Percentiles rank a stretch among this genome's conserved stretches.
These are phyloP conservation scores for Rhododendron vialii DNA, from an alignment of 148 eudicot species.

Conservation along the genomic window DNA sequence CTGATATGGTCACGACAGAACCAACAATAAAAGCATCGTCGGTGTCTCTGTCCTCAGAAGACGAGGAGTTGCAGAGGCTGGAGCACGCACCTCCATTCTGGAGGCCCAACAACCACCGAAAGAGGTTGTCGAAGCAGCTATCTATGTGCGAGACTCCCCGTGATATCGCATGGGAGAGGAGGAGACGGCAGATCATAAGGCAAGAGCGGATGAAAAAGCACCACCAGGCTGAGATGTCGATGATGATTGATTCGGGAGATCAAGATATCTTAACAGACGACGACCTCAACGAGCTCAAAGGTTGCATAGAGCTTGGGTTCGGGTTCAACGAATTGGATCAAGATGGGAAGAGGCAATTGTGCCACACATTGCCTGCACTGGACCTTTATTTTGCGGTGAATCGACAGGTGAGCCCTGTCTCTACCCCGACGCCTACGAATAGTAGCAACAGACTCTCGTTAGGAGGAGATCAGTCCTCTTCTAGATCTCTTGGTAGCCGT, in stretches of 20 bases:
- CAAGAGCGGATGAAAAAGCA: constrained; percentile 31
- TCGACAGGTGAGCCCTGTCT: constrained; percentile 52
- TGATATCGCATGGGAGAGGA: constrained; percentile 73
- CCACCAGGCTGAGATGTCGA: neutral
- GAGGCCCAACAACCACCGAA: constrained; percentile 23
- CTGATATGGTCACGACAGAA: neutral
- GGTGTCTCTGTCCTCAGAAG: constrained; percentile 16
- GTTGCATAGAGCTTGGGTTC: constrained; percentile 77
- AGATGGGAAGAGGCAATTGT: constrained; percentile 26
- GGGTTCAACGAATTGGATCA: constrained; percentile 71
- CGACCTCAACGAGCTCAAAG: constrained; percentile 72
- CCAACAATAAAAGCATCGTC: neutral
- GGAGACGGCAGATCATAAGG: constrained; percentile 47
- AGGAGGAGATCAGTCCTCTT: neutral
- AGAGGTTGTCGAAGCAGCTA: constrained; percentile 55
- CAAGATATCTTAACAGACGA: constrained; percentile 32
- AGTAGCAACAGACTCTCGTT: constrained; percentile 15
- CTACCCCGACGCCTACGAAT: constrained; percentile 33
- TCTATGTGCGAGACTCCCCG: constrained; percentile 62
- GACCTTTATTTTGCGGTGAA: constrained; percentile 85
- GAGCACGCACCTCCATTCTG: constrained; percentile 57
- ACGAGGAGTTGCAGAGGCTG: constrained; percentile 43
- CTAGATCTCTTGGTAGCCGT: constrained; percentile 21
- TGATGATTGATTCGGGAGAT: neutral
- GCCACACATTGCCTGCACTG: constrained; percentile 67